phyloP scores from a whole-genome alignment of 768 basidiomycete genomes.

The Phylloporus sp. region DNA sequence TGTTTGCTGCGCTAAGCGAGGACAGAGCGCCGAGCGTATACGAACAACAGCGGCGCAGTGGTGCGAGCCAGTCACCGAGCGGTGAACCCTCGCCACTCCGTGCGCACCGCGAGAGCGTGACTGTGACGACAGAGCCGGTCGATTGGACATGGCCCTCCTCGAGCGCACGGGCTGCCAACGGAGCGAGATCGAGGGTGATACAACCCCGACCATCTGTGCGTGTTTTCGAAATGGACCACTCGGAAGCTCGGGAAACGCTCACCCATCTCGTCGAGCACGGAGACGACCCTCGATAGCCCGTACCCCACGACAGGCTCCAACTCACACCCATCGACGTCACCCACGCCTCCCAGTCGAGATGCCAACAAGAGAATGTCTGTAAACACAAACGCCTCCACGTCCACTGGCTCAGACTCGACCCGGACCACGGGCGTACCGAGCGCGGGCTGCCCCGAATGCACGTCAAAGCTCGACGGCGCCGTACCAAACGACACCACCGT shows the following conservation, averaged over 20 bases:
- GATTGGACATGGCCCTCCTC: conserved; percentile 35
- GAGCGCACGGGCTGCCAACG: conserved; percentile 39
- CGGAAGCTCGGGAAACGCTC: neutral
- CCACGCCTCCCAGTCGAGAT: conserved; percentile 7
- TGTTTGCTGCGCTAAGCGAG: conserved; percentile 24
- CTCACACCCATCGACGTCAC: conserved; percentile 27
- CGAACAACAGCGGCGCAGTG: conserved; percentile 50
- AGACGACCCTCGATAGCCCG: conserved; percentile 49
- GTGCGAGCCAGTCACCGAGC: conserved; percentile 40
- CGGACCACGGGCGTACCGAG: conserved; percentile 19
- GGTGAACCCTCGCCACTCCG: neutral
- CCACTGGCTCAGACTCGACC: conserved; percentile 23
- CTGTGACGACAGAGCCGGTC: conserved; percentile 28
- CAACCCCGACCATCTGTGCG: conserved; percentile 25
- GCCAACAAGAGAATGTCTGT: conserved; percentile 67
- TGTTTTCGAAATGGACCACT: neutral
- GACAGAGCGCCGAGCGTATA: conserved; percentile 45
- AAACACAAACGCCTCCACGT: conserved; percentile 51
- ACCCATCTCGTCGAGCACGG: conserved; percentile 37
- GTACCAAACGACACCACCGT: conserved; percentile 27
- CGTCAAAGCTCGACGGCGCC: conserved; percentile 29
- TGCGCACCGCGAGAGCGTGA: conserved; percentile 32
- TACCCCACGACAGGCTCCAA: conserved; percentile 43
- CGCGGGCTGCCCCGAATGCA: conserved; percentile 5
- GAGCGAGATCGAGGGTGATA: conserved; percentile 49